A percentile compares a stretch with the other conserved stretches of the same genome.
phyloP scores from a whole-genome alignment of 495 filamentous ascomycete species.

The Penicillium flavigenum region DNA sequence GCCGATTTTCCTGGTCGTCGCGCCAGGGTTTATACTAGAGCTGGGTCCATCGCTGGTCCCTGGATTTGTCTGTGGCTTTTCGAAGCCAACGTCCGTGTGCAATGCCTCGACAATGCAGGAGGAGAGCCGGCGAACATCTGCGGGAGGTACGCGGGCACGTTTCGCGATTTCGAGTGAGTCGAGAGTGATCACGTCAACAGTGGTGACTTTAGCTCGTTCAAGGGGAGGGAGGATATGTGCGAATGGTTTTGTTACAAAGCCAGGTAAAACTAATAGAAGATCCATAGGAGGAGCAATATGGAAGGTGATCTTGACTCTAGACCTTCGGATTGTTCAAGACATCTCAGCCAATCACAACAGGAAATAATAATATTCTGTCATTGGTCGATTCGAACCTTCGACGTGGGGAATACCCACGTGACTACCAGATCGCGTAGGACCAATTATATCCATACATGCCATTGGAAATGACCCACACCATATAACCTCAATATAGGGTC shows the following conservation, averaged over 20 bases:
- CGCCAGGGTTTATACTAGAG: conserved; percentile 30
- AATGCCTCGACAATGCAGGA: conserved; percentile 62
- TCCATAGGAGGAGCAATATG: conserved; percentile 55
- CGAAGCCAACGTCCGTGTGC: conserved; percentile 61
- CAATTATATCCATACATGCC: background rate
- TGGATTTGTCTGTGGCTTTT: conserved; percentile 20
- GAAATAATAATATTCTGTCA: background rate
- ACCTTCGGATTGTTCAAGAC: background rate
- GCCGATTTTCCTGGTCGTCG: conserved; percentile 14
- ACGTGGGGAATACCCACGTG: background rate
- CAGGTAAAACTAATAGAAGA: conserved; percentile 77
- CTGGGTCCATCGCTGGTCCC: conserved; percentile 22
- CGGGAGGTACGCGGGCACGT: conserved; percentile 76
- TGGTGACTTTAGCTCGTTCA: conserved; percentile 71
- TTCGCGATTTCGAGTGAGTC: conserved; percentile 82
- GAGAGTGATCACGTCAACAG: conserved; percentile 81
- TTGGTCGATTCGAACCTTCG: background rate
- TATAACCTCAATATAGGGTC: background rate
- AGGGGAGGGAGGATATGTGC: conserved; percentile 75
- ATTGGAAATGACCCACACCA: background rate
- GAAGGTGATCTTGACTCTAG: background rate
- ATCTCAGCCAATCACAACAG: conserved; percentile 1
- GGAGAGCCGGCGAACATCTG: conserved; percentile 71
- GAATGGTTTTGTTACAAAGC: conserved; percentile 67
- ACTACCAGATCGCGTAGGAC: background rate